These are phyloP conservation scores for Penicillium sp. DNA, from an alignment of 2,329 filamentous ascomycete species.

Conservation along the genomic window DNA sequence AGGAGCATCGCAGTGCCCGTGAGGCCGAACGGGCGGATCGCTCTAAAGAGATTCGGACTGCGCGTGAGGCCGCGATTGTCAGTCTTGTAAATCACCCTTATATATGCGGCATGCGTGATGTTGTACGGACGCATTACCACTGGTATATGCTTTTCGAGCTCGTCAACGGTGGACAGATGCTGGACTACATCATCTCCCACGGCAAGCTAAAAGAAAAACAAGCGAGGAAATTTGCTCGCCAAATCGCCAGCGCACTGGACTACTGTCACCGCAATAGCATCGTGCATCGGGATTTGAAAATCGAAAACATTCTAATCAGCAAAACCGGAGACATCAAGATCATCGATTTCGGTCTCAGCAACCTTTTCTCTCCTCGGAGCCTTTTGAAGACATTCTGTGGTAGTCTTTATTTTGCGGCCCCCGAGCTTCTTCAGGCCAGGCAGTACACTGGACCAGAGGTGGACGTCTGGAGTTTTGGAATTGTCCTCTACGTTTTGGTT, in stretches of 20 bases:
- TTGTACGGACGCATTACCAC: constrained; percentile 93
- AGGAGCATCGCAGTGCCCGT: constrained; percentile 74
- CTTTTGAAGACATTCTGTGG: constrained; percentile 97
- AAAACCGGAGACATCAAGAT: constrained; percentile 99
- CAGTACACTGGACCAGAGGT: constrained; percentile 97
- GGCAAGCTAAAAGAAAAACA: constrained; percentile 98
- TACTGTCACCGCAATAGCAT: constrained; percentile 99
- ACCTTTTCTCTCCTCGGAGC: constrained; percentile 83
- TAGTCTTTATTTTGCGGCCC: constrained; percentile 95
- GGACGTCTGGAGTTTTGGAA: constrained; percentile 98
- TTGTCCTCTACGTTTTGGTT: constrained; percentile 94
- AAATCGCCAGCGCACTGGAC: constrained; percentile 94
- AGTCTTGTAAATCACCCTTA: constrained; percentile 93
- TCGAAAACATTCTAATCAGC: constrained; percentile 98
- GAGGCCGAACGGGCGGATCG: constrained; percentile 91
- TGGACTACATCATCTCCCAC: constrained; percentile 99
- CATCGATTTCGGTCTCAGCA: constrained; percentile 97
- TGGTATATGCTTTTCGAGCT: constrained; percentile 99
- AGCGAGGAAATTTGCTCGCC: constrained; percentile 93
- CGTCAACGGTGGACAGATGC: constrained; percentile 98
- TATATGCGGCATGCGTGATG: constrained; percentile 93
- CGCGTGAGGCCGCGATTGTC: constrained; percentile 94
- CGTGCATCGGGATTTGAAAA: constrained; percentile 95
- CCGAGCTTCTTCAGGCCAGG: constrained; percentile 89
- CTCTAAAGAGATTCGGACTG: constrained; percentile 94